Base-by-base conservation (phyloP, 495 filamentous ascomycete species). In the Chlorociboria aeruginascens region DNA sequence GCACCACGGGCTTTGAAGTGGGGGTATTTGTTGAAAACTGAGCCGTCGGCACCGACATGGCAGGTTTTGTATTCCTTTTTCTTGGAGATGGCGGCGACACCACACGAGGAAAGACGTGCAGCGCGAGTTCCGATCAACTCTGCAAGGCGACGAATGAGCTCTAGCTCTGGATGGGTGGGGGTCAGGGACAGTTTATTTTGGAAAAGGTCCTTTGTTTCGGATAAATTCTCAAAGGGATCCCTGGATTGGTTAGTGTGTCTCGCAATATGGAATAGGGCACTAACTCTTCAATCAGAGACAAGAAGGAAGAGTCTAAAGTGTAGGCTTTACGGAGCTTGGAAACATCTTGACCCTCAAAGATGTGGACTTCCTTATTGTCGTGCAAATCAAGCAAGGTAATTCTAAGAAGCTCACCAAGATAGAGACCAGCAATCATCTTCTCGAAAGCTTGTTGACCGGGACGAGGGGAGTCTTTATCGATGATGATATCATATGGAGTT, bases 11-110 rank as follows among this genome's bases (percentile, higher is more conserved):
- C 76, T 74, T 95, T 90, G 75, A 97, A 97, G 66, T 95, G 86
- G 1, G 90, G 90, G 68, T 96, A 96, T 65, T 95, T 95, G 73
- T 94, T 95, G 73, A 96, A 97, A 37, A 97, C 89, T 9, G 85
- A 90, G 20, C 90, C 90, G 56, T 97, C 90, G 34, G 90, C 90
- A 56, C 90, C 90, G 14, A 96, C 90, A 63, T 96, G 89, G 74
- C 86, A 94, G 11, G 80, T 76, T 53, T 79, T 68, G 54, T 86
- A 87, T 48, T 81, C 78, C 73, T 95, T 96, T 82, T 95, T 96
- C 64, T 78, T 90, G 72, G 85, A 88, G 56, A 97, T 96, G 41
- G 89, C 90, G 4, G 90, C 87, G 42, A 95, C 85, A 62, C 90
- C 90, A 58, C 90, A 97, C 39, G 90, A 82, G 2, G 89, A 93